A percentile compares a stretch with the other conserved stretches of the same genome.
Conservation (phyloP, 2,329 filamentous ascomycete species). For the Epichloe glyceriae region DNA sequence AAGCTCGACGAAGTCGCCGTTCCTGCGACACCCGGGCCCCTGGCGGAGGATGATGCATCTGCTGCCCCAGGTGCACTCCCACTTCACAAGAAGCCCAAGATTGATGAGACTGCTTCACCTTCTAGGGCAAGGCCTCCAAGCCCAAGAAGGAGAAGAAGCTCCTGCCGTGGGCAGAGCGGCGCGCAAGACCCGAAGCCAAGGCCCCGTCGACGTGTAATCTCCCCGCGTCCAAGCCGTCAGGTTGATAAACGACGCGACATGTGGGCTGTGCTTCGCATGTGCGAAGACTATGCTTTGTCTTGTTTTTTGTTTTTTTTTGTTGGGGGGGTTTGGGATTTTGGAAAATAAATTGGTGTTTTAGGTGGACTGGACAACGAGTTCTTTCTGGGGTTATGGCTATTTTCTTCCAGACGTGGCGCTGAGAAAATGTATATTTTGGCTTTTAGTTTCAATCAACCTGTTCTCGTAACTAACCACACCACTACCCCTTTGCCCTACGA, state of each 20-base stretch:
- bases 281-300: not conserved
- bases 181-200: conserved; percentile 31
- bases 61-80: conserved; percentile 4
- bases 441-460: too few relatives aligned
- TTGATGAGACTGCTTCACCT: conserved; percentile 17
- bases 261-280: not conserved
- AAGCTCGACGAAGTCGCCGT: conserved; percentile 23
- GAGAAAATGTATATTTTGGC: too few relatives aligned
- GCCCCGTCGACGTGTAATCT: conserved; percentile 18
- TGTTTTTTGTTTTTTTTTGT: not conserved
- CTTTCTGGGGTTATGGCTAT: too few relatives aligned
- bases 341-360: too few relatives aligned
- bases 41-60: conserved; percentile 12
- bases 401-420: too few relatives aligned
- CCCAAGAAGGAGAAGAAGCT: conserved; percentile 25
- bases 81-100: conserved; percentile 28
- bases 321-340: too few relatives aligned
- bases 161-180: conserved; percentile 22
- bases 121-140: conserved; percentile 17
- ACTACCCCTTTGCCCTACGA: too few relatives aligned
- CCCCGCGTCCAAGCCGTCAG: not conserved
- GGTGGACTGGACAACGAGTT: too few relatives aligned
- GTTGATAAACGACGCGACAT: not conserved
- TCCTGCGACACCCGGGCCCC: conserved; percentile 9
- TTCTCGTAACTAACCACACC: too few relatives aligned